phyloP scores from a whole-genome alignment of 2,329 filamentous ascomycete species.

The Paraconiothyrium brasiliense region DNA sequence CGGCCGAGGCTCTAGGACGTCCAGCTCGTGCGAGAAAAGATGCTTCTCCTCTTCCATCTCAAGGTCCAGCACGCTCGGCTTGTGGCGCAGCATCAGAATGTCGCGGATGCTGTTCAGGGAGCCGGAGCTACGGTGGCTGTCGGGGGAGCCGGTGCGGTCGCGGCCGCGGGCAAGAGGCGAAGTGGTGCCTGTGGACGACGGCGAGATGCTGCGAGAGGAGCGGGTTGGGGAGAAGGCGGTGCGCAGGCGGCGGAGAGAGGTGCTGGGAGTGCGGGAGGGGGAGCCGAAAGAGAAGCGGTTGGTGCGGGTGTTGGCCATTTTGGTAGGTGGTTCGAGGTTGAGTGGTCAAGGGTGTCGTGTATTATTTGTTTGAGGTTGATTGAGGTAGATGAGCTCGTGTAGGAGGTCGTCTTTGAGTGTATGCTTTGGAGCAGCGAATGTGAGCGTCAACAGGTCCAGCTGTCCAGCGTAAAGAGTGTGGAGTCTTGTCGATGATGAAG shows the following conservation, averaged over 20 bases:
- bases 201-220: slow-evolving; percentile 38
- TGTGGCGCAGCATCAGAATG: slow-evolving; percentile 44
- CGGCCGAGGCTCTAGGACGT: slow-evolving; percentile 47
- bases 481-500: not conserved
- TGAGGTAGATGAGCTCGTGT: not conserved
- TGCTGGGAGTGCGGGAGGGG: slow-evolving; percentile 39
- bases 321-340: slow-evolving; percentile 21
- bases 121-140: slow-evolving; percentile 38
- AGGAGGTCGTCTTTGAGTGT: not conserved
- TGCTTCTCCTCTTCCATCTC: slow-evolving; percentile 48
- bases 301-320: slow-evolving; percentile 45
- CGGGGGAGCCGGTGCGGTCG: slow-evolving; percentile 35
- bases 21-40: slow-evolving; percentile 40
- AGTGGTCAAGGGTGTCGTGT: slow-evolving; percentile 14
- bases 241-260: slow-evolving; percentile 43
- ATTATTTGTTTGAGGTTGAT: not conserved
- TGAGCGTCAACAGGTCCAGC: slow-evolving; percentile 28
- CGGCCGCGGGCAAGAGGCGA: slow-evolving; percentile 35
- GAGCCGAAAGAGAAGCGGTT: slow-evolving; percentile 47
- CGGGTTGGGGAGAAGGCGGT: slow-evolving; percentile 49
- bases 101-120: slow-evolving; percentile 38
- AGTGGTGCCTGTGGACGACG: slow-evolving; percentile 37
- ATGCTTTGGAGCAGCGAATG: slow-evolving; percentile 12
- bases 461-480: slow-evolving; percentile 22
- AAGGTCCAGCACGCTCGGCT: slow-evolving; percentile 45